Base-by-base conservation (phyloP, 805 yeast species). In the Saccharomycopsis sp. region DNA sequence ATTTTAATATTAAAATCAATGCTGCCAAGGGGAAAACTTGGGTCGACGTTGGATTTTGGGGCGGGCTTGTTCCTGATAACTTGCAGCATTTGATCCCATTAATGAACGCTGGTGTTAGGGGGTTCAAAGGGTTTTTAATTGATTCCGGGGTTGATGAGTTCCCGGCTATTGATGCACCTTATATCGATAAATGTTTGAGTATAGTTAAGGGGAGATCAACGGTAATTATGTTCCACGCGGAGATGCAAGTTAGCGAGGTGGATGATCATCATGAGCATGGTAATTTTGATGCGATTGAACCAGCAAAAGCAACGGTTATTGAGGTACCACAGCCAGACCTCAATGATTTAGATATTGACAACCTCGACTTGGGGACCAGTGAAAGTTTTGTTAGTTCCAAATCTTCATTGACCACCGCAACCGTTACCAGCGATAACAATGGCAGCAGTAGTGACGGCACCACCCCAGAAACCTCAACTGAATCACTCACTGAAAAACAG, bases 41-140 rank as follows among this genome's bases (percentile, higher is more conserved):
- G 94, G 93, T 85, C 27, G 96, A 89, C 59, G 85, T 84, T 5
- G 97, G 88, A 0, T 88, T 90, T 60, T 90, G 97, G 97, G 97
- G 97, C 41, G 97, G 97, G 1, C 67, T 89, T 49, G 77, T 89
- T 32, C 97, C 97, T 5, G 73, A 71, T 49, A 89, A 89, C 61
- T 58, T 82, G 45, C 64, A 70, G 8, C 79, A 85, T 54, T 68
- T 89, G 52, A 67, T 72, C 19, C 95, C 96, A 0, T 70, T 89
- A 56, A 79, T 88, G 48, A 64, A 78, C 46, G 79, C 85, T 51
- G 97, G 97, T 40, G 96, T 90, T 4, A 71, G 96, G 36, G 97
- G 97, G 1, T 89, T 89, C 68, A 89, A 89, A 61, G 93, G 95
- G 26, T 90, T 89, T 56, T 63, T 90, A 65, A 87, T 89, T 57